These are phyloP conservation scores for Myxozyma monticola DNA, from an alignment of 805 yeast species.

Conservation along the genomic window DNA sequence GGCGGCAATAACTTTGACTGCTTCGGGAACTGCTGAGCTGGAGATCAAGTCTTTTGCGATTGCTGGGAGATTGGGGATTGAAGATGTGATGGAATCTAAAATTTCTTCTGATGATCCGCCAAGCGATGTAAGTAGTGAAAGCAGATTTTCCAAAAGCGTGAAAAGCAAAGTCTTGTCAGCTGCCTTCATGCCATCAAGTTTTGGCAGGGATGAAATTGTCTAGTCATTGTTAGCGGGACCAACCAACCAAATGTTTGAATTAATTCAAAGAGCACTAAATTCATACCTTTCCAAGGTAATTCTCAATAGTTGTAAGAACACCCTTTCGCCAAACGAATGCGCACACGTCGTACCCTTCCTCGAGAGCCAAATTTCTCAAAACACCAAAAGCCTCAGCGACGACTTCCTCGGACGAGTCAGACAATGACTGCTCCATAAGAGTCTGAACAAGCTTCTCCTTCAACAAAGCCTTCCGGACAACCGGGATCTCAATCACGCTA, in stretches of 20 bases:
- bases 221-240: not conserved
- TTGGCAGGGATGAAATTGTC: too few species aligned
- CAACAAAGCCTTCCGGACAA: constrained; percentile 60
- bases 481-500: constrained; percentile 62
- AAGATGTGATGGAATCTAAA: constrained; percentile 38
- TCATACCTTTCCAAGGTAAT: constrained; percentile 15
- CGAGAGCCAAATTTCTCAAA: constrained; percentile 74
- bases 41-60: constrained; percentile 22
- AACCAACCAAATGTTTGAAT: not conserved
- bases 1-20: constrained; percentile 31
- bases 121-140: constrained; percentile 67
- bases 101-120: constrained; percentile 33
- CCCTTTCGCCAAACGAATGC: constrained; percentile 74
- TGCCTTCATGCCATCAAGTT: not conserved
- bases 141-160: constrained; percentile 70
- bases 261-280: not conserved
- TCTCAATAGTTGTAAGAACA: constrained; percentile 56
- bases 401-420: constrained; percentile 70
- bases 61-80: constrained; percentile 31
- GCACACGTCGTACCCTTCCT: constrained; percentile 84
- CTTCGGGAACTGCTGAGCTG: constrained; percentile 6
- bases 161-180: constrained; percentile 52
- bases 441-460: constrained; percentile 70
- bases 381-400: constrained; percentile 80
- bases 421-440: constrained; percentile 61